Percentiles rank a stretch among this genome's conserved stretches.
These are phyloP conservation scores for Peronospora farinosa DNA, from an alignment of 352 stramenopile species.

Conservation along the genomic window DNA sequence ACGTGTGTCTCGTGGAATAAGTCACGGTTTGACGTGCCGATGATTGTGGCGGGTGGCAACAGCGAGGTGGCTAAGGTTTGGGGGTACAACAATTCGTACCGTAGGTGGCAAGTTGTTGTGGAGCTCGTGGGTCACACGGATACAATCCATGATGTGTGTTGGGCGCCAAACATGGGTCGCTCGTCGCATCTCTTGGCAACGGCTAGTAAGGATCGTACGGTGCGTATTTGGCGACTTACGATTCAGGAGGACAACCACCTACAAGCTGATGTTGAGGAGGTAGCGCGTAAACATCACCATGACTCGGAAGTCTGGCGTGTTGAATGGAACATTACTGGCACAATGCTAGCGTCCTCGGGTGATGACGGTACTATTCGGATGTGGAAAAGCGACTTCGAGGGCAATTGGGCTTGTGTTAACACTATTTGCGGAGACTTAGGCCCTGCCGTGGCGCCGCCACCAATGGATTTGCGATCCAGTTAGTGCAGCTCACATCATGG, in stretches of 20 bases:
- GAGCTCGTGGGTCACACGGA: constrained; percentile 82
- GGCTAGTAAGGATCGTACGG: constrained; percentile 88
- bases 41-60: constrained; percentile 90
- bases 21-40: constrained; percentile 91
- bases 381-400: constrained; percentile 91
- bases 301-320: constrained; percentile 92
- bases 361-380: constrained; percentile 93
- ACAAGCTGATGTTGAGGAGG: constrained; percentile 62
- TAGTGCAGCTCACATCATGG: constrained; percentile 4
- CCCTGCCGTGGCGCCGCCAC: constrained; percentile 21
- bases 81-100: constrained; percentile 86
- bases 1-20: constrained; percentile 93
- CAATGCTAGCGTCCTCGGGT: constrained; percentile 90
- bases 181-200: constrained; percentile 91
- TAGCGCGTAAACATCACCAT: constrained; percentile 78
- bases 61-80: constrained; percentile 86
- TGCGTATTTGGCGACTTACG: constrained; percentile 81
- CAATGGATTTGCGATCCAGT: constrained; percentile 33
- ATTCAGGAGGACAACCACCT: constrained; percentile 60
- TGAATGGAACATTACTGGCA: constrained; percentile 96
- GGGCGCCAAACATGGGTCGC: constrained; percentile 93
- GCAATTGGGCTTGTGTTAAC: constrained; percentile 89
- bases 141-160: constrained; percentile 93
- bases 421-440: constrained; percentile 75
- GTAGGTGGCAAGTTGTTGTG: constrained; percentile 80